These are phyloP conservation scores for Nannizzia gypsea DNA, from an alignment of 2,329 filamentous ascomycete species.

Conservation along the genomic window DNA sequence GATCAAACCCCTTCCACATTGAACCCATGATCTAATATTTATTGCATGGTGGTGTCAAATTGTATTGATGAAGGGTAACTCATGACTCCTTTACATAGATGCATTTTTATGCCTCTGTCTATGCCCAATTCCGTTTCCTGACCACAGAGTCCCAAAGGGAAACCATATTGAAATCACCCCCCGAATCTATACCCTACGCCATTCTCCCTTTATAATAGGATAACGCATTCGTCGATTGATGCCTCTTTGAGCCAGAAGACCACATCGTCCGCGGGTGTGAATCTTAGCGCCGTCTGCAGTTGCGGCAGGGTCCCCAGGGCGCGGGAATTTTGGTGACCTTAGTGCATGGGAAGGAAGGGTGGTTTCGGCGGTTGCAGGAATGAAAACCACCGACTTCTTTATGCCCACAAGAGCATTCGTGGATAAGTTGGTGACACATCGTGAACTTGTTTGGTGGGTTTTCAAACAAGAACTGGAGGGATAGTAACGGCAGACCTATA, in stretches of 20 bases:
- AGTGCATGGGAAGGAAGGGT: slow-evolving; percentile 1
- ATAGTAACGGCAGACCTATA: not conserved
- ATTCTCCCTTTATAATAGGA: not conserved
- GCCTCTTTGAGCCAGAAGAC: not conserved
- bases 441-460: not conserved
- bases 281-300: slow-evolving; percentile 2
- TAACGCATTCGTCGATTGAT: not conserved
- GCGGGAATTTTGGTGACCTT: slow-evolving; percentile 8
- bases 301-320: slow-evolving; percentile 7
- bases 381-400: slow-evolving; percentile 8
- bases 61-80: not conserved
- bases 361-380: slow-evolving; percentile 4
- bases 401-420: slow-evolving; percentile 11
- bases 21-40: too few relatives aligned
- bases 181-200: not conserved
- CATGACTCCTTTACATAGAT: not conserved
- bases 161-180: not conserved
- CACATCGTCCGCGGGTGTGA: not conserved
- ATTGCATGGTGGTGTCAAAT: not conserved
- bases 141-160: not conserved
- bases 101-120: not conserved
- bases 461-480: not conserved
- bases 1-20: not conserved
- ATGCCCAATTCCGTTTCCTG: not conserved
- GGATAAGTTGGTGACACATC: slow-evolving; percentile 13